Evolutionary conservation across 495 filamentous ascomycete species (phyloP), one percentile per base, ranked within the genome.

Genomic region (Neurospora sp.): DNA sequence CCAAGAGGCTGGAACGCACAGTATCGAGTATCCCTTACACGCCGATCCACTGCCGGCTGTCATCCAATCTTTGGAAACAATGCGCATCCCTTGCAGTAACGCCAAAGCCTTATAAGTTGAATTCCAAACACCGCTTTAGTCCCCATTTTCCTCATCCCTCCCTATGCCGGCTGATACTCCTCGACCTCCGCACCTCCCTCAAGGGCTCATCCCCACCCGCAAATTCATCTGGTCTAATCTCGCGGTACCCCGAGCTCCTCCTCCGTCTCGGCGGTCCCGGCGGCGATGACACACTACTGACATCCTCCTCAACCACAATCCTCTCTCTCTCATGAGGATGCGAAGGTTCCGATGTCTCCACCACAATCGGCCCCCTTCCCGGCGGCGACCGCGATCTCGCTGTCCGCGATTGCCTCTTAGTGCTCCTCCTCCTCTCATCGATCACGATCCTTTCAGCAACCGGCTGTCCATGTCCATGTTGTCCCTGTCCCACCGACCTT

Each of bases 381-480:
- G 53, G 53, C 27, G 53, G 53, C 14, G 53, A 65, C 14, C 53
- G 53, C 14, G 53, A 65, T 27, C 14, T 37, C 27, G 27, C 53
- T 8, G 27, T 37, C 53, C 53, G 9, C 27, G 53, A 65, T 37
- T 14, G 48, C 22, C 48, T 59, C 48, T n/a, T 59, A 0, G 10
- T 59, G 10, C 71, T 71, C 59, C 73, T 74, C 75, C 82, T 74
- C 69, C 83, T 74, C 73, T 82, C 81, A 27, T 76, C 78, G 41
- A 82, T 79, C 48, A 86, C 79, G n/a, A 86, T 79, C 35, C 85
- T 80, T 76, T 86, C 83, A 22, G 82, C 82, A 39, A 81, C 81
- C 14, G 53, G 27, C 18, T 31, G 14, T 35, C 20, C 20, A 12
- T 61, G 45, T 12, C 45, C 45, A 22, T 53, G 45, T 53, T 53